Conservation (phyloP, 78 protist genomes). For the Protostelium mycophagum region DNA sequence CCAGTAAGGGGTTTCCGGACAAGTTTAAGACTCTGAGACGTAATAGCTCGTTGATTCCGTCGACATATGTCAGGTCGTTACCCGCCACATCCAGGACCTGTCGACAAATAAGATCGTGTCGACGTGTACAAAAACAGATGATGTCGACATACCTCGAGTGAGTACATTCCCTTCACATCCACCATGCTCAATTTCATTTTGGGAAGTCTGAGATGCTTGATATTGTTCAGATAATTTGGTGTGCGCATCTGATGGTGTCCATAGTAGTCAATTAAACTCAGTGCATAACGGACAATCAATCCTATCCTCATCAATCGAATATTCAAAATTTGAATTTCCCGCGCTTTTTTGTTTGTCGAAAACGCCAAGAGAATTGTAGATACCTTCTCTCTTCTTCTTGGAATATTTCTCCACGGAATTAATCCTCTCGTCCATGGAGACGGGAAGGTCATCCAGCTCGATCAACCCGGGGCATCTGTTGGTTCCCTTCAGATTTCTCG, state of each 20-base stretch:
- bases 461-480: slow-evolving; percentile 43
- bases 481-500: slow-evolving; percentile 38
- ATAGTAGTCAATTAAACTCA: slow-evolving; percentile 40
- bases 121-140: too few relatives aligned
- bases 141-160: neutral
- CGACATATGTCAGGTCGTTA: slow-evolving; percentile 15
- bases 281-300: slow-evolving; percentile 5
- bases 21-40: slow-evolving; percentile 14
- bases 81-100: slow-evolving; percentile 32
- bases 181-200: neutral
- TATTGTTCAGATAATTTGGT: slow-evolving; percentile 20
- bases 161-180: slow-evolving; percentile 10
- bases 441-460: slow-evolving; percentile 14
- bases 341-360: neutral
- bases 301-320: neutral
- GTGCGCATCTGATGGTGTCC: slow-evolving; percentile 59
- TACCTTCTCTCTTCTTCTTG: neutral
- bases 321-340: neutral
- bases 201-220: slow-evolving; percentile 14
- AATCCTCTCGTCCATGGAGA: slow-evolving; percentile 24
- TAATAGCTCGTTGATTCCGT: slow-evolving; percentile 4
- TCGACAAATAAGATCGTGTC: neutral
- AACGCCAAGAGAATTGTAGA: neutral
- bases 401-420: neutral
- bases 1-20: slow-evolving; percentile 33